These are phyloP conservation scores for Inga leiocalycina DNA, from an alignment of 306 rosid species.

Conservation along the genomic window DNA sequence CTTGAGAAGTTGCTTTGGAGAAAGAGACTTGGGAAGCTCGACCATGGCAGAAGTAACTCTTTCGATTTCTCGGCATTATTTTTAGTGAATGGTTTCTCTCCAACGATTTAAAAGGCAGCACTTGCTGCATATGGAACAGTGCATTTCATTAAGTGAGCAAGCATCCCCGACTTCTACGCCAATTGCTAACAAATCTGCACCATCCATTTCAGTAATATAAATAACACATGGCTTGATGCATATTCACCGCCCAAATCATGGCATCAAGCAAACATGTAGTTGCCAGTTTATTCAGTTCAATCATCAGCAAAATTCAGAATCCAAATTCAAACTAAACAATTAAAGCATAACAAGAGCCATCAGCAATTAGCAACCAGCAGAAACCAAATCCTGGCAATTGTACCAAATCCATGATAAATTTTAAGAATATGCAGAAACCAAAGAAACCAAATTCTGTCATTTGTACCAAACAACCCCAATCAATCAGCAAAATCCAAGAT, in stretches of 20 bases:
- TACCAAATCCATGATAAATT: background rate
- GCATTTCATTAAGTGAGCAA: background rate
- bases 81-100: background rate
- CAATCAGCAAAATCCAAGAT: background rate
- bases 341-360: background rate
- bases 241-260: background rate
- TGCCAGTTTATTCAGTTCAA: background rate
- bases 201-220: background rate
- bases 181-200: background rate
- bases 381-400: background rate
- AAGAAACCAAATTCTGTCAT: background rate
- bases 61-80: background rate
- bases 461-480: background rate
- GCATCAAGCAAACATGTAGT: background rate
- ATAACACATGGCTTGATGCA: background rate
- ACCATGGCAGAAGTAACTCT: constrained; percentile 53
- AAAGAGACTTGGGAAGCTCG: constrained; percentile 59
- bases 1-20: constrained; percentile 59
- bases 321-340: background rate
- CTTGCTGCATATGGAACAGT: background rate
- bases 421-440: background rate
- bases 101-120: background rate
- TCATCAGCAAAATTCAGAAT: background rate
- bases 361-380: background rate
- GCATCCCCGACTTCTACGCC: background rate